phyloP scores from a whole-genome alignment of 2,329 filamentous ascomycete genomes.

The Rutstroemia sp. region DNA sequence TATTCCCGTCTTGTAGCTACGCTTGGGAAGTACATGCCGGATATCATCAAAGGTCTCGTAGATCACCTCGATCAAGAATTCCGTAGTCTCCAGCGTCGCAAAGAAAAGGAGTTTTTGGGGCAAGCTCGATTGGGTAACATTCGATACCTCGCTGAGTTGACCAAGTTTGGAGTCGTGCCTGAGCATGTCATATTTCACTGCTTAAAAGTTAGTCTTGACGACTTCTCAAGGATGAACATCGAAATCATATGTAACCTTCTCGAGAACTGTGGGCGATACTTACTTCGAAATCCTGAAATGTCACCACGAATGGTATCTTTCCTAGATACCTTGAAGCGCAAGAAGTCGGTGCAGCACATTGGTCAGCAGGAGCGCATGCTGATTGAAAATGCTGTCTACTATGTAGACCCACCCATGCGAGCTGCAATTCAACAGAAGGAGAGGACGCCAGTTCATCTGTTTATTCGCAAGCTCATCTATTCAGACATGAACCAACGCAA shows the following conservation, averaged over 20 bases:
- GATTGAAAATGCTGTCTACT: slow-evolving; percentile 96
- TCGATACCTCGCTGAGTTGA: slow-evolving; percentile 94
- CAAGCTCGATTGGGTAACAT: slow-evolving; percentile 92
- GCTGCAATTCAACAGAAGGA: slow-evolving; percentile 96
- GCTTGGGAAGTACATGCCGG: slow-evolving; percentile 85
- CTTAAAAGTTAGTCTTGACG: slow-evolving; percentile 92
- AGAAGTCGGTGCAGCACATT: slow-evolving; percentile 92
- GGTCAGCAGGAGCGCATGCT: slow-evolving; percentile 96
- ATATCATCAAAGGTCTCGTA: slow-evolving; percentile 86
- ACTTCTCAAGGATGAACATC: slow-evolving; percentile 98
- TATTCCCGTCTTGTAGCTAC: slow-evolving; percentile 94
- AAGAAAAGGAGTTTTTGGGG: slow-evolving; percentile 94
- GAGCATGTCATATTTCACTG: slow-evolving; percentile 99
- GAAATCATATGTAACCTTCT: slow-evolving; percentile 95
- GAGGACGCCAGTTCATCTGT: slow-evolving; percentile 84
- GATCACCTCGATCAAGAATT: slow-evolving; percentile 95
- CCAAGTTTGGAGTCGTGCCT: slow-evolving; percentile 95
- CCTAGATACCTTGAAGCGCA: slow-evolving; percentile 87
- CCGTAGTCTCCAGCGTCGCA: slow-evolving; percentile 88
- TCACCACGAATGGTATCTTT: slow-evolving; percentile 90
- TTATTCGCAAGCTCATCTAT: slow-evolving; percentile 88
- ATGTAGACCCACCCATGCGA: slow-evolving; percentile 89
- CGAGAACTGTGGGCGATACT: slow-evolving; percentile 92
- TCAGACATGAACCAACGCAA: slow-evolving; percentile 90
- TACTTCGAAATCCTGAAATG: slow-evolving; percentile 87